Evolutionary conservation across 768 basidiomycete species (phyloP).

Genomic region (Amanita pseudoporphyria): DNA sequence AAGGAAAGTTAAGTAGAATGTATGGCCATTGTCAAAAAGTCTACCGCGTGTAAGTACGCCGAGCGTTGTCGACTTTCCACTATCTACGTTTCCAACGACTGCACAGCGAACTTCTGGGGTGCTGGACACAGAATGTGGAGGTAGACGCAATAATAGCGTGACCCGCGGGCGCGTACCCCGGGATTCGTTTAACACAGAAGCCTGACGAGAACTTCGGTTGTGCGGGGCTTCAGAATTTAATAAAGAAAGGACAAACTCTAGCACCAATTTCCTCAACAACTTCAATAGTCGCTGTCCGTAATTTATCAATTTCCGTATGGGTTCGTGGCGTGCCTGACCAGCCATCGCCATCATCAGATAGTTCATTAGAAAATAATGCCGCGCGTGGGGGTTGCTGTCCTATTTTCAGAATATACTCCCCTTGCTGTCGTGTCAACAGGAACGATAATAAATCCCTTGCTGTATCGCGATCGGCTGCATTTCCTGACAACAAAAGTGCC

Average conservation of each 20-base stretch:
- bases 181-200: constrained; percentile 42
- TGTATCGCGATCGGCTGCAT: constrained; percentile 32
- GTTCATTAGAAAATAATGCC: constrained; percentile 40
- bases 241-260: constrained; percentile 35
- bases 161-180: constrained; percentile 41
- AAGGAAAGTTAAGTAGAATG: constrained; percentile 8
- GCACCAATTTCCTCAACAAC: constrained; percentile 72
- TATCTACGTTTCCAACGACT: constrained; percentile 91
- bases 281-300: constrained; percentile 34
- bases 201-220: not conserved
- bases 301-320: constrained; percentile 37
- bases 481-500: constrained; percentile 35
- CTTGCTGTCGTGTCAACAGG: constrained; percentile 55
- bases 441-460: constrained; percentile 59
- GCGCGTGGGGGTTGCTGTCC: constrained; percentile 55
- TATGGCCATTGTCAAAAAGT: constrained; percentile 8
- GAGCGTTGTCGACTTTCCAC: constrained; percentile 90
- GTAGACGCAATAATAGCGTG: constrained; percentile 60
- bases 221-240: not conserved
- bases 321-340: constrained; percentile 48
- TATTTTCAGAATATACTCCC: constrained; percentile 70
- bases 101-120: constrained; percentile 94
- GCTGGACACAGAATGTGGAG: constrained; percentile 62
- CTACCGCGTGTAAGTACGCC: constrained; percentile 91
- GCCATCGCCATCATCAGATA: constrained; percentile 33